Percentiles rank a stretch among this genome's conserved stretches.
Evolutionary conservation across 257 asterid species (phyloP).

Genomic region (Leptodermis oblonga): DNA sequence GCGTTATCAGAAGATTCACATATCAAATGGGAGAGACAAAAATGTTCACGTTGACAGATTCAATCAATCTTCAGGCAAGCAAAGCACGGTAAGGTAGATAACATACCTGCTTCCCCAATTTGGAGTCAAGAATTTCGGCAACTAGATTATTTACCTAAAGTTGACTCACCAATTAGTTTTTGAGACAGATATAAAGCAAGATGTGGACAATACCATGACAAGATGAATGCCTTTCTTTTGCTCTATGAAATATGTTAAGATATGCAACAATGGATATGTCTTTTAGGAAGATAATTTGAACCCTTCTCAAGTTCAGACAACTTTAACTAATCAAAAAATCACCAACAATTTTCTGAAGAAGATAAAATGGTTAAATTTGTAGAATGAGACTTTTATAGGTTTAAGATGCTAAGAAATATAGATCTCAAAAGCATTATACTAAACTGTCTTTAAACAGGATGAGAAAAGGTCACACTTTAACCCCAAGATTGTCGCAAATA

Average conservation of each 20-base stretch:
- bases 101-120: slow-evolving; percentile 85
- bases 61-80: not conserved
- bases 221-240: not conserved
- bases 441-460: not conserved
- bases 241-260: not conserved
- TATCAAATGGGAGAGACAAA: slow-evolving; percentile 2
- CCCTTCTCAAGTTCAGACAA: not conserved
- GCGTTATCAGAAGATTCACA: slow-evolving; percentile 16
- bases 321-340: not conserved
- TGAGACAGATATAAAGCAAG: not conserved
- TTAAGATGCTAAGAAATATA: not conserved
- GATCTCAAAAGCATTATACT: not conserved
- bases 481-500: slow-evolving; percentile 69
- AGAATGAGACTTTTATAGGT: not conserved
- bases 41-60: slow-evolving; percentile 1
- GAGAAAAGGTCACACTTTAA: slow-evolving; percentile 47
- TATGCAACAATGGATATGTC: not conserved
- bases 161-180: slow-evolving; percentile 10
- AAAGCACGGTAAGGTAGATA: not conserved
- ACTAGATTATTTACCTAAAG: slow-evolving; percentile 88
- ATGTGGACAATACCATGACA: not conserved
- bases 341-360: not conserved
- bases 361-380: not conserved
- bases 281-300: not conserved
- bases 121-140: slow-evolving; percentile 85